A percentile compares a stretch with the other conserved stretches of the same genome.
Conservation (phyloP, 75 land plant genomes). For the Pseudotsuga menziesii region DNA sequence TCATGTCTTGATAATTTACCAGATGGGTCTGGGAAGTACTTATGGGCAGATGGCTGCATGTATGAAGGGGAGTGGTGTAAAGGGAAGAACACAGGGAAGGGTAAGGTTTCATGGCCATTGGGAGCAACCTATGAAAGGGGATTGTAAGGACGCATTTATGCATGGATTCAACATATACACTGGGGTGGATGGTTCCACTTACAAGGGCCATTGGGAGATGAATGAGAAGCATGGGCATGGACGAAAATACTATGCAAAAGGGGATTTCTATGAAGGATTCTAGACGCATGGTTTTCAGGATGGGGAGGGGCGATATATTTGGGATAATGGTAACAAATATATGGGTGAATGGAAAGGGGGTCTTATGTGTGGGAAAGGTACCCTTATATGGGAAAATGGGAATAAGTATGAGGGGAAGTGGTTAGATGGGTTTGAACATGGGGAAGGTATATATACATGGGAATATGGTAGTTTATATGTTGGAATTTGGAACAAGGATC, state of each 20-base stretch:
- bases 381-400: slow-evolving; percentile 51
- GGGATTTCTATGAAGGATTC: slow-evolving; percentile 62
- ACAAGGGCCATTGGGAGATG: slow-evolving; percentile 50
- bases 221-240: slow-evolving; percentile 61
- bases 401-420: slow-evolving; percentile 65
- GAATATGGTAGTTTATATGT: slow-evolving; percentile 48
- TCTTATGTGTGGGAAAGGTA: slow-evolving; percentile 49
- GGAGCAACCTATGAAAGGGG: slow-evolving; percentile 77
- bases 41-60: slow-evolving; percentile 76
- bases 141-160: slow-evolving; percentile 51
- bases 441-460: slow-evolving; percentile 57
- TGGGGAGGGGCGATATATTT: slow-evolving; percentile 55
- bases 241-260: slow-evolving; percentile 41
- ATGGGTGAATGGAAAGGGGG: slow-evolving; percentile 59
- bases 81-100: slow-evolving; percentile 52
- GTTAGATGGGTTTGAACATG: slow-evolving; percentile 55
- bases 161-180: slow-evolving; percentile 57
- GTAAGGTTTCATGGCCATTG: slow-evolving; percentile 52
- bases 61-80: slow-evolving; percentile 67
- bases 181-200: slow-evolving; percentile 49
- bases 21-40: slow-evolving; percentile 65
- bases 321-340: slow-evolving; percentile 62
- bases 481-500: slow-evolving; percentile 50
- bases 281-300: slow-evolving; percentile 56
- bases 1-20: slow-evolving; percentile 44